phyloP scores from a whole-genome alignment of 2,329 filamentous ascomycete species.

The Bisporella sp. region DNA sequence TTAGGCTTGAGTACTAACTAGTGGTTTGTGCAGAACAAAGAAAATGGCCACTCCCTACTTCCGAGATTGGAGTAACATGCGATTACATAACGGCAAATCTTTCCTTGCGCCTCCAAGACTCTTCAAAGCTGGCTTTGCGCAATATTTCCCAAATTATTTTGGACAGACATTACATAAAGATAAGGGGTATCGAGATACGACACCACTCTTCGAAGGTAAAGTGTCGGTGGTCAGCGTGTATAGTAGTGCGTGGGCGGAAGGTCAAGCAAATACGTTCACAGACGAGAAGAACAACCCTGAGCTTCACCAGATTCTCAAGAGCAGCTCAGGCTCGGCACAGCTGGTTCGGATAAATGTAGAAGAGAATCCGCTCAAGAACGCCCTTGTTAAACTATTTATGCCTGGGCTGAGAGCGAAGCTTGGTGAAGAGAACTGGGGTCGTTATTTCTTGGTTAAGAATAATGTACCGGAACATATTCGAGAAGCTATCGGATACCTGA shows the following conservation, averaged over 20 bases:
- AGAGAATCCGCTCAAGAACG: constrained; percentile 64
- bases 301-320: constrained; percentile 55
- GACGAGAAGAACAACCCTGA: constrained; percentile 58
- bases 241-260: constrained; percentile 78
- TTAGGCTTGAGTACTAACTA: not conserved
- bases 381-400: constrained; percentile 51
- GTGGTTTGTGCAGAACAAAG: constrained; percentile 46
- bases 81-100: constrained; percentile 79
- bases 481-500: constrained; percentile 64
- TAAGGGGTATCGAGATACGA: constrained; percentile 58
- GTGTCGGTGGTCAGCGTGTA: constrained; percentile 77
- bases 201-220: constrained; percentile 63
- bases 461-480: constrained; percentile 54
- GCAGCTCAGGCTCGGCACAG: constrained; percentile 54
- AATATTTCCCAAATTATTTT: constrained; percentile 90
- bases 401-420: constrained; percentile 43
- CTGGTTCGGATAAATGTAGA: constrained; percentile 84
- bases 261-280: constrained; percentile 69
- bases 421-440: constrained; percentile 45
- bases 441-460: constrained; percentile 54
- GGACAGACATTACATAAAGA: constrained; percentile 66
- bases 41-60: constrained; percentile 87
- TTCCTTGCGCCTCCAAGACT: constrained; percentile 80
- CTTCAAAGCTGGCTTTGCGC: constrained; percentile 73
- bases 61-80: constrained; percentile 86